Conservation (phyloP, 768 basidiomycete genomes). For the Sarcodon aspratus region DNA sequence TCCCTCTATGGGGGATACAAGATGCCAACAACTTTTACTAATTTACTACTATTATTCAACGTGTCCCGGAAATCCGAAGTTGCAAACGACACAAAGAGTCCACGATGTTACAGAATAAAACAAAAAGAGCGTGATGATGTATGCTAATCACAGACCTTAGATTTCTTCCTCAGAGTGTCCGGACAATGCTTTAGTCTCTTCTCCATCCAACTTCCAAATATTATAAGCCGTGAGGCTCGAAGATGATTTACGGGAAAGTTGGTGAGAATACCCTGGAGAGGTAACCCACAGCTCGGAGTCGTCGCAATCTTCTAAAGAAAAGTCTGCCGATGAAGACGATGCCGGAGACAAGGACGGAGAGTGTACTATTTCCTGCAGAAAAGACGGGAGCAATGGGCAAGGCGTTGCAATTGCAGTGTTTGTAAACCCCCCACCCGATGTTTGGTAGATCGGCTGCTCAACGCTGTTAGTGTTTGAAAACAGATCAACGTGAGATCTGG, state of each 20-base stretch:
- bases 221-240: constrained; percentile 19
- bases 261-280: constrained; percentile 5
- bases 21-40: too few species aligned
- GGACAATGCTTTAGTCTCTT: constrained; percentile 36
- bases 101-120: too few species aligned
- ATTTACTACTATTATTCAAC: too few species aligned
- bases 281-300: constrained; percentile 8
- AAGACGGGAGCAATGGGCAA: constrained; percentile 56
- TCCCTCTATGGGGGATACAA: too few species aligned
- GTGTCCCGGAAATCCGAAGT: too few species aligned
- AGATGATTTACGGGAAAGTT: not conserved
- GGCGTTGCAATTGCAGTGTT: constrained; percentile 24
- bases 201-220: constrained; percentile 67
- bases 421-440: constrained; percentile 30
- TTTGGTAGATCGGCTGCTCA: constrained; percentile 59
- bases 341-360: constrained; percentile 56
- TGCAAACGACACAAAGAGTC: too few species aligned
- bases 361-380: constrained; percentile 65
- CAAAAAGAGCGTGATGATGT: too few species aligned
- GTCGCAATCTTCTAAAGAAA: constrained; percentile 46
- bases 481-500: too few species aligned
- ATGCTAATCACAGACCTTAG: too few species aligned
- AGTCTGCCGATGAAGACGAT: constrained; percentile 53
- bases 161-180: too few species aligned
- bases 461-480: too few species aligned